These are phyloP conservation scores for Jaapia argillacea DNA, from an alignment of 768 basidiomycete genomes.

Conservation along the genomic window DNA sequence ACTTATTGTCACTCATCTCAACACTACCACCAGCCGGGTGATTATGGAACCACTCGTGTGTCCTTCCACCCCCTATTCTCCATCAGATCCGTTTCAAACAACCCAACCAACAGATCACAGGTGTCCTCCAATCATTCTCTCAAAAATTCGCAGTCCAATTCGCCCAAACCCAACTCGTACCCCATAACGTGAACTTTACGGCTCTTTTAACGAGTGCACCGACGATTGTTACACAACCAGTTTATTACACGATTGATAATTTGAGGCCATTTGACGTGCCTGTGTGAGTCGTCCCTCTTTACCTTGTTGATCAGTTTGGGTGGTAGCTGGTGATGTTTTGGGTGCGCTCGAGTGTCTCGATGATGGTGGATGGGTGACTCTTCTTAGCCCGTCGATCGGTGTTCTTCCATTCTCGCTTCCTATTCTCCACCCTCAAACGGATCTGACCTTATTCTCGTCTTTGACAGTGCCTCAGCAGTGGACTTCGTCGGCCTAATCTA, in stretches of 20 bases:
- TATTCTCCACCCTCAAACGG: too few relatives aligned
- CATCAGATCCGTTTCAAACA: neutral
- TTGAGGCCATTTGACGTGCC: conserved; percentile 48
- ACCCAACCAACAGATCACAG: neutral
- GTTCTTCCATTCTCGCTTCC: too few relatives aligned
- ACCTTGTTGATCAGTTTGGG: neutral
- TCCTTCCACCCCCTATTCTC: neutral
- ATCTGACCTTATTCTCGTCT: too few relatives aligned
- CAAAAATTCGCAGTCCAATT: conserved; percentile 24
- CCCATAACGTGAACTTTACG: conserved; percentile 15
- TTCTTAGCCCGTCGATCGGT: too few relatives aligned
- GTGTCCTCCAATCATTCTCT: conserved; percentile 23
- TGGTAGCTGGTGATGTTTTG: too few relatives aligned
- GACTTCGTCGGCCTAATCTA: conserved; percentile 23
- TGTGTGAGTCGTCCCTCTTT: conserved; percentile 31
- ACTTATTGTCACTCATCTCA: neutral
- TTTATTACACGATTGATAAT: conserved; percentile 38
- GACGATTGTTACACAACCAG: conserved; percentile 34
- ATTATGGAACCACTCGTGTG: neutral
- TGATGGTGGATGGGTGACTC: too few relatives aligned
- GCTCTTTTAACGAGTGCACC: conserved; percentile 37
- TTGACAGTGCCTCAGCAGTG: conserved; percentile 16
- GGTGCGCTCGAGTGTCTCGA: too few relatives aligned
- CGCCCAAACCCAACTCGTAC: conserved; percentile 15
- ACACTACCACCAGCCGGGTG: conserved; percentile 4